Percentiles rank a stretch among this genome's conserved stretches.
These are phyloP conservation scores for Physaria fendleri DNA, from an alignment of 345 rosid species.

Conservation along the genomic window DNA sequence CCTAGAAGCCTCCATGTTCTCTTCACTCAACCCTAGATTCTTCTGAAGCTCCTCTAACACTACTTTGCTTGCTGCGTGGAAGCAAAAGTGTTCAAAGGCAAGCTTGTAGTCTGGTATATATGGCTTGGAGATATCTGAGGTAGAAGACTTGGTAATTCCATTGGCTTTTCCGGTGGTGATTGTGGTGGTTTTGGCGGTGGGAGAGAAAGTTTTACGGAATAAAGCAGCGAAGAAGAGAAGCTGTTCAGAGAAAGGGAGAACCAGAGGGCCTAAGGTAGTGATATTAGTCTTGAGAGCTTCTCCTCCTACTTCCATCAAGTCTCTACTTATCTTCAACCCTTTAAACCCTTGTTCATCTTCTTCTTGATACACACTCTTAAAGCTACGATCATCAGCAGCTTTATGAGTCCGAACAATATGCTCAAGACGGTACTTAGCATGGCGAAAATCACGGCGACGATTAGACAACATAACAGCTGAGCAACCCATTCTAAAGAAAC, in stretches of 20 bases:
- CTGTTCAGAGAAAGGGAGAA: conserved; percentile 92
- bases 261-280: conserved; percentile 90
- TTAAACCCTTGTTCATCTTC: conserved; percentile 74
- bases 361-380: conserved; percentile 85
- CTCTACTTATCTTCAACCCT: conserved; percentile 76
- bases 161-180: background rate
- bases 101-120: conserved; percentile 96
- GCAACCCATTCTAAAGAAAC: conserved; percentile 87
- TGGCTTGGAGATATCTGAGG: conserved; percentile 42
- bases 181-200: conserved; percentile 10
- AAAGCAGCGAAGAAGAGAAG: conserved; percentile 69
- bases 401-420: conserved; percentile 89
- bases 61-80: conserved; percentile 77
- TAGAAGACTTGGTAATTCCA: conserved; percentile 15
- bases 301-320: conserved; percentile 79
- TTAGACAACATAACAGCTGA: conserved; percentile 79
- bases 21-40: conserved; percentile 71
- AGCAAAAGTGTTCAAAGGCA: conserved; percentile 89
- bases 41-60: conserved; percentile 81
- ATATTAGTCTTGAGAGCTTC: conserved; percentile 93
- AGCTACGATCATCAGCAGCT: conserved; percentile 91
- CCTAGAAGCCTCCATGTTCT: conserved; percentile 78
- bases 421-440: conserved; percentile 83
- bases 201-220: conserved; percentile 35
- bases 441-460: conserved; percentile 59